These are phyloP conservation scores for Xylaria acuta DNA, from an alignment of 495 filamentous ascomycete species.

Conservation along the genomic window DNA sequence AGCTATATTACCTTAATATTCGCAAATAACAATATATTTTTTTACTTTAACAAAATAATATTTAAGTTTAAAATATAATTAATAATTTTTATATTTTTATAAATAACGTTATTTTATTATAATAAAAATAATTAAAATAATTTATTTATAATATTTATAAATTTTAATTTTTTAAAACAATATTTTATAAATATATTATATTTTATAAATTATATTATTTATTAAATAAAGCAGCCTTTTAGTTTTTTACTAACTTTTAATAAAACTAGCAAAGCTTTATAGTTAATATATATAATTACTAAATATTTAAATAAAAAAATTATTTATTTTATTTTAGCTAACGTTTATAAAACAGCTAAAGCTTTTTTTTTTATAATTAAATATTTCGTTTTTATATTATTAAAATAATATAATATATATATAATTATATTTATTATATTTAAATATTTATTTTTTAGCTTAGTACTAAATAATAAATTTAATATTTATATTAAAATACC, in stretches of 20 bases:
- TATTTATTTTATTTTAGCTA: background rate
- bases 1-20: background rate
- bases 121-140: too few species aligned
- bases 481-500: too few species aligned
- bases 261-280: background rate
- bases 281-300: background rate
- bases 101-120: too few species aligned
- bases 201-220: too few species aligned
- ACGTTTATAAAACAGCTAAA: background rate
- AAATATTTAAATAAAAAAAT: background rate
- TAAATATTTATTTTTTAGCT: background rate
- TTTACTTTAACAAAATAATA: background rate
- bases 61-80: background rate
- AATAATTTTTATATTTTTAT: background rate
- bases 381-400: background rate
- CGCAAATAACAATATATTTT: background rate
- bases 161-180: too few species aligned
- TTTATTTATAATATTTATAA: too few species aligned
- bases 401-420: slow-evolving; percentile 1
- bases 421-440: background rate
- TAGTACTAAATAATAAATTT: too few species aligned
- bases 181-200: too few species aligned
- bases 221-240: background rate
- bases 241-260: background rate
- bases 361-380: background rate